These are phyloP conservation scores for Arctium minus DNA, from an alignment of 129 eudicot species.

Conservation along the genomic window DNA sequence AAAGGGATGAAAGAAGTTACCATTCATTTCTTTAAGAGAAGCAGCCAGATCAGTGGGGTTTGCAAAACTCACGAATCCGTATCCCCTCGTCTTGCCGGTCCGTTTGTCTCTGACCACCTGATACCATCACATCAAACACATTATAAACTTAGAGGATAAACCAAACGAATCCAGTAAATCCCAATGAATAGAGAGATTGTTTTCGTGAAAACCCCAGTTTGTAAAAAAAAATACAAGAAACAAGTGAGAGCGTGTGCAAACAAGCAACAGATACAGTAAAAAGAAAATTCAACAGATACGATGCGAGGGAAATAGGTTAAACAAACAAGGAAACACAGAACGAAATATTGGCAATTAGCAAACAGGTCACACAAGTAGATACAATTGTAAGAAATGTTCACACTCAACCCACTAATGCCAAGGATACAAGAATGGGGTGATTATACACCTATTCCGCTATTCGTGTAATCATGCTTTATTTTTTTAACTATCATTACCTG, in stretches of 20 bases:
- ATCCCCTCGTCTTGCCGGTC: conserved; percentile 90
- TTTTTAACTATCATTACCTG: background rate
- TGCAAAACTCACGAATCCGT: conserved; percentile 85
- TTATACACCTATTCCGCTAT: background rate
- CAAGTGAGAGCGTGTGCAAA: too few relatives aligned
- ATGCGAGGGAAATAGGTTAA: too few relatives aligned
- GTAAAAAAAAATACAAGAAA: background rate
- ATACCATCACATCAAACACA: background rate
- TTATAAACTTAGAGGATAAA: background rate
- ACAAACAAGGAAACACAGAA: too few relatives aligned
- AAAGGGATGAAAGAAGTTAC: conserved; percentile 29
- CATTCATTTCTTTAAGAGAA: conserved; percentile 93
- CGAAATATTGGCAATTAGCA: too few relatives aligned
- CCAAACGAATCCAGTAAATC: background rate
- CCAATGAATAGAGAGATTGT: background rate
- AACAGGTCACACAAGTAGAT: too few relatives aligned
- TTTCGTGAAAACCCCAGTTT: background rate
- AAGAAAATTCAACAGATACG: too few relatives aligned
- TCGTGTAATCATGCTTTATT: background rate
- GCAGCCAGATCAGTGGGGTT: conserved; percentile 74
- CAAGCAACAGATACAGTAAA: too few relatives aligned
- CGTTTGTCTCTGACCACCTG: conserved; percentile 90
- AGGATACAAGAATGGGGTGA: background rate
- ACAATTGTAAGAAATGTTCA: too few relatives aligned
- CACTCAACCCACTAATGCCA: too few relatives aligned